phyloP scores from a whole-genome alignment of 495 filamentous ascomycete genomes.

The Immersiella caudata region DNA sequence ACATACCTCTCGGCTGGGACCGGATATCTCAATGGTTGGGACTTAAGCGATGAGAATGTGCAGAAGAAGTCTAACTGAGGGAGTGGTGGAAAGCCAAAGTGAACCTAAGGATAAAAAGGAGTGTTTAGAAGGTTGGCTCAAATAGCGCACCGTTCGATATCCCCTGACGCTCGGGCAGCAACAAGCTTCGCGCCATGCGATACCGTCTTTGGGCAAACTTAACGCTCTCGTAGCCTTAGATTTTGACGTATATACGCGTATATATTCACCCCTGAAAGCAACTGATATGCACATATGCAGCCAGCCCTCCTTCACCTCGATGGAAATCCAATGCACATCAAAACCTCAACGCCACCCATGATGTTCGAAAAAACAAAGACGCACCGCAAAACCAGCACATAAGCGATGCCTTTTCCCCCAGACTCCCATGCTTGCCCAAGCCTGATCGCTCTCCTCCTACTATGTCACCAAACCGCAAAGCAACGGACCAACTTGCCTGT shows the following conservation, averaged over 20 bases:
- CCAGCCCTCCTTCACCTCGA: not conserved
- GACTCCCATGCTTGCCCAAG: not conserved
- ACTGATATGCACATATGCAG: not conserved
- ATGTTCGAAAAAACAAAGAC: not conserved
- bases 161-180: no score
- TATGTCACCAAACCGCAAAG: not conserved
- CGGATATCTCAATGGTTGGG: slow-evolving; percentile 78
- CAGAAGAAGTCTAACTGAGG: not conserved
- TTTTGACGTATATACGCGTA: not conserved
- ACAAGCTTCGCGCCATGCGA: no score
- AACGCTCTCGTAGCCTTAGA: no score
- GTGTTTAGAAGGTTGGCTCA: not conserved
- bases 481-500: not conserved
- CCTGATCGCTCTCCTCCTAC: not conserved
- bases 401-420: not conserved
- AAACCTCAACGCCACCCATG: not conserved
- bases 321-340: not conserved
- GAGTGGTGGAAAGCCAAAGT: slow-evolving; percentile 14
- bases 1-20: slow-evolving; percentile 74
- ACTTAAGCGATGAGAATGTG: slow-evolving; percentile 35
- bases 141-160: no score
- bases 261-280: not conserved
- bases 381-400: not conserved
- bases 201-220: no score
- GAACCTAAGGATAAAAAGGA: no score